Evolutionary conservation across 257 asterid genomes (phyloP), one percentile per base, ranked within the genome.

Genomic region (Leonotis leonurus): DNA sequence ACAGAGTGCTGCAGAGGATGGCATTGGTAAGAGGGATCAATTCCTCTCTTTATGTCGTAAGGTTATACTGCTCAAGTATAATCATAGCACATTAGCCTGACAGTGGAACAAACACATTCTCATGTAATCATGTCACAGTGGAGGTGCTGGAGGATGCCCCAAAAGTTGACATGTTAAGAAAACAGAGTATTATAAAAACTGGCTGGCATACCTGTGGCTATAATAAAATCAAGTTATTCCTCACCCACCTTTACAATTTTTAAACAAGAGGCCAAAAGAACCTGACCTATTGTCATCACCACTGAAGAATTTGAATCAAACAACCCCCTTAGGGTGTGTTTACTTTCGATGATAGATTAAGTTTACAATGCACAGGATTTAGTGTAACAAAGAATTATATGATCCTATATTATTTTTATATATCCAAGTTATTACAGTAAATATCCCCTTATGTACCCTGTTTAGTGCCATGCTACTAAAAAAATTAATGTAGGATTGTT

Each of bases 1-100:
- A 14, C 99, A 93, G 75, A 89, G 99, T 72, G 97, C 99, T 27
- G 95, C 99, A 5, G 99, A 93, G 87, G 96, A 87, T 75, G 96
- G 96, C 56, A 89, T 93, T 67, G 97, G 99, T 93, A 87, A 72
- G 79, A 59, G 60, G 58, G 57, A 65, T 56, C 36, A 57, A 25
- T 32, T 44, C 14, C 22, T 66, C 49, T 11, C 17, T 60, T 16
- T 37, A 51, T 49, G 22, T 36, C 29, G 56, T 61, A 71, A 54
- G 52, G 40, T 30, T 62, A 8, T 54, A 56, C 33, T 18, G 53
- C 57, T 40, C 13, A 8, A 43, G 55, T 26, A 51, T 53, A n/a
- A 5, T 52, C 8, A 13, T 17, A 50, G 39, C 62, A 65, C 58
- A 13, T 35, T 16, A 32, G 35, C 17, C 32, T 51, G 64, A 44